Base-by-base conservation (phyloP, 176 grass and related monocot species). In the Poa annua region DNA sequence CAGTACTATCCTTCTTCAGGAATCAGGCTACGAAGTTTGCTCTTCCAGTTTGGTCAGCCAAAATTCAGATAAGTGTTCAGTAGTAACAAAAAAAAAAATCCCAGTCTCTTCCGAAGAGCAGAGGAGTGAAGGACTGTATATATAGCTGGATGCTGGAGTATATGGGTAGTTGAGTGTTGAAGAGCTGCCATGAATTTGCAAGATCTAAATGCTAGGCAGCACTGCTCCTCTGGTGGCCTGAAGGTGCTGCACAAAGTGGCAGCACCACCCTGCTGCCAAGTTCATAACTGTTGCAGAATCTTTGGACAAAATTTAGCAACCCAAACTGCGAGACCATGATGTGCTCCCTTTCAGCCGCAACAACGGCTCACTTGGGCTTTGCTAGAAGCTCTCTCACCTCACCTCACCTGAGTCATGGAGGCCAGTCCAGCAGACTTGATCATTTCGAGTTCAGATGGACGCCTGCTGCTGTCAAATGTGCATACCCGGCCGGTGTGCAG, bases 261-360 rank as follows among this genome's bases (percentile, higher is more conserved):
- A 63, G 77, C 84, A 55, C 21, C 16, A 38, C 41, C 78, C 25
- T 73, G 13, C 67, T 53, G 55, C 55, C 21, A 73, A 7, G 22
- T 41, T 63, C 42, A 80, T 63, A 62, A 74, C 39, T 63, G 81
- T 49, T 62, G 76, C 41, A 57, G 51, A 69, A 87, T 78, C 64
- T 78, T 42, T 83, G 73, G 63, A 78, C 80, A 88, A 53, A 73
- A 52, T 41, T 41, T 83, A 11, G 32, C 76, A 79, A 20, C 55
- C 42, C 55, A 41, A 86, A 63, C 68, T 41, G 21, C 4, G 56
- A 70, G 20, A n/a, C 62, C 12, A 32, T 20, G 24, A 21, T 14
- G 8, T 62, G 22, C n/a, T 44, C 66, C 42, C 33, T 88, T 74
- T 54, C 54, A 17, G 16, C 56, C 35, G 51, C 74, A 71, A 60